Conservation (phyloP, 257 asterid species). For the Fraxinus anomala region DNA sequence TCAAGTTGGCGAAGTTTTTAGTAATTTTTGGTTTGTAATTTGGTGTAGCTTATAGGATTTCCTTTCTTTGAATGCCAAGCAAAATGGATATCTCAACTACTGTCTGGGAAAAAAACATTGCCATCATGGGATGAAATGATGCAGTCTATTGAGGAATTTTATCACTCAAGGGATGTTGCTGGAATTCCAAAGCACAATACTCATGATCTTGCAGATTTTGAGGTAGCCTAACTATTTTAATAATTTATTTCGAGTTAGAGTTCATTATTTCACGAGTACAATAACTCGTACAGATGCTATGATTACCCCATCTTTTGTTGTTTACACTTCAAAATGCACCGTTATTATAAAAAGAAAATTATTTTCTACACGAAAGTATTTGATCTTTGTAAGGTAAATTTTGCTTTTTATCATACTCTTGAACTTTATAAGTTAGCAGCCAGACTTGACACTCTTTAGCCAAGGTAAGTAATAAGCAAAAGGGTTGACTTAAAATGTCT, state of each 20-base stretch:
- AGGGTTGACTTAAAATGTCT: too few relatives aligned
- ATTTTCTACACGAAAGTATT: too few relatives aligned
- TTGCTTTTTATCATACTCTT: too few relatives aligned
- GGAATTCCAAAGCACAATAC: constrained; percentile 76
- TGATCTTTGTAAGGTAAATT: too few relatives aligned
- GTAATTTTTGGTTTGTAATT: constrained; percentile 19
- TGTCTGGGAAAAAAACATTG: constrained; percentile 69
- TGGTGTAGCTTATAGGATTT: constrained; percentile 66
- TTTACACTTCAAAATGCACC: too few relatives aligned
- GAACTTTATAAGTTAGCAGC: too few relatives aligned
- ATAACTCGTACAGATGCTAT: too few relatives aligned
- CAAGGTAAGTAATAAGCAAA: too few relatives aligned
- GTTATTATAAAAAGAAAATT: too few relatives aligned
- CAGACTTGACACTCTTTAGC: too few relatives aligned
- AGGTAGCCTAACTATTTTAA: constrained; percentile 37
- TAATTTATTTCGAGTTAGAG: background rate
- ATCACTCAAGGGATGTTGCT: constrained; percentile 58
- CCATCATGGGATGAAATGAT: constrained; percentile 84
- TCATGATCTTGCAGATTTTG: constrained; percentile 65
- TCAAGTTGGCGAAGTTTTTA: background rate
- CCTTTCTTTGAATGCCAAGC: constrained; percentile 97
- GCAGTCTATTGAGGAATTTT: constrained; percentile 63
- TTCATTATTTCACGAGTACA: background rate
- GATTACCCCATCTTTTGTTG: too few relatives aligned
- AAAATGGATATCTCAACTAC: constrained; percentile 78